Percentiles rank a stretch among this genome's conserved stretches.
Conservation (phyloP, 495 filamentous ascomycete species). For the Hypoxylon rickii region DNA sequence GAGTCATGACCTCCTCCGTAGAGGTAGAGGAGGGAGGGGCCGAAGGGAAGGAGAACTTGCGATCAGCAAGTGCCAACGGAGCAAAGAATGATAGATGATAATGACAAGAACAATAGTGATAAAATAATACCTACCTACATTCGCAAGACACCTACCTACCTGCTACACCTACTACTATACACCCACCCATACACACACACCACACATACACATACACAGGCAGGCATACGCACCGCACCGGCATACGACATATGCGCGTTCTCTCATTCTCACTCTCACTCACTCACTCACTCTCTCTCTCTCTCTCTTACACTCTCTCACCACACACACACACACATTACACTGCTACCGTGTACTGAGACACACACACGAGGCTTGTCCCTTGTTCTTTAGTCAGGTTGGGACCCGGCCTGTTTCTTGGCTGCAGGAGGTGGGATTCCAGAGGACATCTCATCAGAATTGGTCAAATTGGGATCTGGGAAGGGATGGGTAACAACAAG, state of each 20-base stretch:
- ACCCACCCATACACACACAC: constrained; percentile 9
- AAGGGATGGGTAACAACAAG: constrained; percentile 32
- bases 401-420: constrained; percentile 18
- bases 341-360: constrained; percentile 1
- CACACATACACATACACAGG: too few relatives aligned
- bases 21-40: neutral
- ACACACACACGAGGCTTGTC: constrained; percentile 22
- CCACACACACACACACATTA: neutral
- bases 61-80: constrained; percentile 29
- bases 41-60: constrained; percentile 20
- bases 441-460: constrained; percentile 24
- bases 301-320: neutral
- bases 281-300: neutral
- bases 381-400: constrained; percentile 30
- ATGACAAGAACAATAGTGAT: too few relatives aligned
- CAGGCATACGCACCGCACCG: too few relatives aligned
- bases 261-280: neutral
- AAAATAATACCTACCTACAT: constrained; percentile 11
- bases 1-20: constrained; percentile 10
- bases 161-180: neutral
- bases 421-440: constrained; percentile 31
- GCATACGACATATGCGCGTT: neutral
- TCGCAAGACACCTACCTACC: neutral
- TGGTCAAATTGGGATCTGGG: constrained; percentile 26
- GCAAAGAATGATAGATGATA: constrained; percentile 13